phyloP scores from a whole-genome alignment of 2,329 filamentous ascomycete genomes.

The Fusarium xylarioides region DNA sequence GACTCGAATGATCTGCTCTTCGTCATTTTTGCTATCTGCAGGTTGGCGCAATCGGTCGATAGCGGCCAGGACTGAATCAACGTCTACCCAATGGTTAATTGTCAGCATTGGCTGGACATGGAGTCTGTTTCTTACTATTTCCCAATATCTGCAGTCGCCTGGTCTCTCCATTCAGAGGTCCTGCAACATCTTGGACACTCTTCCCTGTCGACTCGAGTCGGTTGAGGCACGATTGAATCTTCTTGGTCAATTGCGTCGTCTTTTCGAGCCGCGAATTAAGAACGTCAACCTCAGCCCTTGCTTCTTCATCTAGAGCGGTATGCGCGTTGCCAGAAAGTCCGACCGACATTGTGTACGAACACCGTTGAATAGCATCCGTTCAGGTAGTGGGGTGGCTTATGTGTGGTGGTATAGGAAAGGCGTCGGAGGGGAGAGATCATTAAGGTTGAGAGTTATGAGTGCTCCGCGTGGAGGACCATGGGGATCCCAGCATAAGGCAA shows the following conservation, averaged over 20 bases:
- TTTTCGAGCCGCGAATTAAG: slow-evolving; percentile 83
- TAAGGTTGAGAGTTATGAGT: not conserved
- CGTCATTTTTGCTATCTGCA: slow-evolving; percentile 89
- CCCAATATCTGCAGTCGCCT: slow-evolving; percentile 88
- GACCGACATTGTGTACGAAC: slow-evolving; percentile 57
- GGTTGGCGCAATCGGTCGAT: slow-evolving; percentile 91
- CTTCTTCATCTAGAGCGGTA: slow-evolving; percentile 69
- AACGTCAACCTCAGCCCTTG: slow-evolving; percentile 74
- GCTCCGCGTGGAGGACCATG: slow-evolving; percentile 4
- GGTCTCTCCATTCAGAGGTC: slow-evolving; percentile 92
- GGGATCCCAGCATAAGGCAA: not conserved
- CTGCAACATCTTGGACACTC: slow-evolving; percentile 90
- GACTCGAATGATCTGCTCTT: slow-evolving; percentile 89
- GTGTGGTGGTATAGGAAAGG: not conserved
- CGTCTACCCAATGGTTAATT: slow-evolving; percentile 62
- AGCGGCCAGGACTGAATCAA: slow-evolving; percentile 84
- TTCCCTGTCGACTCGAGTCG: slow-evolving; percentile 88
- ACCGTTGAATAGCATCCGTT: not conserved
- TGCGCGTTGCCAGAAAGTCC: slow-evolving; percentile 58
- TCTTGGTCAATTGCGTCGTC: slow-evolving; percentile 91
- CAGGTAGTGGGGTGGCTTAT: not conserved
- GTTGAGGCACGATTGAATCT: slow-evolving; percentile 88
- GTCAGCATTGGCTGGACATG: not conserved
- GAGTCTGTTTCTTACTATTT: slow-evolving; percentile 63
- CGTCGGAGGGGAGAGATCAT: not conserved